Conservation (phyloP, 352 stramenopile genomes). For the Phytophthora boehmeriae region DNA sequence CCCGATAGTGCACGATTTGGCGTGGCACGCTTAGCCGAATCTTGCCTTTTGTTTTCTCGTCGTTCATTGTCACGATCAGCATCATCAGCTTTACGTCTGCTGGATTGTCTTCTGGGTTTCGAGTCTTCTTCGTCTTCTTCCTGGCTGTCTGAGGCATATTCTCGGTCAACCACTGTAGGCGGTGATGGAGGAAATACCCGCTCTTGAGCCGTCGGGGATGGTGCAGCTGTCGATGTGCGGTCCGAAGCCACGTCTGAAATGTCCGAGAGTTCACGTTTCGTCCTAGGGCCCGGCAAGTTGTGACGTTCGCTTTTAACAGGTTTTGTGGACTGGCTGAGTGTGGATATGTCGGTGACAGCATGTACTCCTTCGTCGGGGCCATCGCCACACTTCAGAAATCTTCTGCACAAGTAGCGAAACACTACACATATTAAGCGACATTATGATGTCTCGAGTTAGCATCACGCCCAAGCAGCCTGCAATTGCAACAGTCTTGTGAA, state of each 20-base stretch:
- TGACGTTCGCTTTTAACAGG: slow-evolving; percentile 13
- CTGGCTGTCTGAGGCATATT: slow-evolving; percentile 31
- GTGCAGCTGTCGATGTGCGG: slow-evolving; percentile 22
- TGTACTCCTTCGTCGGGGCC: slow-evolving; percentile 38
- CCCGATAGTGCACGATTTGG: slow-evolving; percentile 11
- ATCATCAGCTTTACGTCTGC: slow-evolving; percentile 12
- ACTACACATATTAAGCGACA: slow-evolving; percentile 30
- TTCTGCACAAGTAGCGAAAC: slow-evolving; percentile 62
- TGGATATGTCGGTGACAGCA: slow-evolving; percentile 61
- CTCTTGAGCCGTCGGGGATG: slow-evolving; percentile 20
- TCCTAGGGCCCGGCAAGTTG: slow-evolving; percentile 25
- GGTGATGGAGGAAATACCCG: slow-evolving; percentile 18
- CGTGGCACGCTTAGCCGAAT: slow-evolving; percentile 2
- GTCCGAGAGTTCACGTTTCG: slow-evolving; percentile 44
- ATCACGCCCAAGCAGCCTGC: not conserved
- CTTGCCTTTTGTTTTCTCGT: slow-evolving; percentile 10
- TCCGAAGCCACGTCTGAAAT: slow-evolving; percentile 43
- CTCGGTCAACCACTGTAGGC: slow-evolving; percentile 24
- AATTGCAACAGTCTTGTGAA: not conserved
- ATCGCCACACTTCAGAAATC: slow-evolving; percentile 52
- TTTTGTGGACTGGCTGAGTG: slow-evolving; percentile 45
- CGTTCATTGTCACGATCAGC: slow-evolving; percentile 3
- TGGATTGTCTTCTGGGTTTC: slow-evolving; percentile 10
- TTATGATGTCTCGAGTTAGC: not conserved
- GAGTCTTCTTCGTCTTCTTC: slow-evolving; percentile 16